phyloP scores from a whole-genome alignment of 2,329 filamentous ascomycete species.

The Colletotrichum sp. region DNA sequence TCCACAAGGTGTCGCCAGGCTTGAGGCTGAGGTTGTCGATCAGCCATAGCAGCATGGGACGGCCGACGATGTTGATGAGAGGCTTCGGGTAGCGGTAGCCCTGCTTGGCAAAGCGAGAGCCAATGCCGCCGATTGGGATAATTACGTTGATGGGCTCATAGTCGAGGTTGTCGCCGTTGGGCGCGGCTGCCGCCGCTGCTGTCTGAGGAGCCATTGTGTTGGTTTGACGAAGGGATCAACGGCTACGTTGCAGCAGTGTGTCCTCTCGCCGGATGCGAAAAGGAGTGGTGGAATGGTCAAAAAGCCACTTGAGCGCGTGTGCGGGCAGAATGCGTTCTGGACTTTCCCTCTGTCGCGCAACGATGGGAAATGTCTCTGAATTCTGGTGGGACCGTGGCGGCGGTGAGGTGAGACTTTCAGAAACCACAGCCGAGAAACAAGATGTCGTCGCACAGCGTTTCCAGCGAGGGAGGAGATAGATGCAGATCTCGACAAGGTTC shows the following conservation, averaged over 20 bases:
- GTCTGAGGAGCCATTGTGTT: slow-evolving; percentile 9
- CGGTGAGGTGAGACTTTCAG: slow-evolving; percentile 5
- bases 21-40: slow-evolving; percentile 30
- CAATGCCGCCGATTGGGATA: slow-evolving; percentile 35
- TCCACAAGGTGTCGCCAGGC: slow-evolving; percentile 30
- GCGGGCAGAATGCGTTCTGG: not conserved
- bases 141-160: slow-evolving; percentile 32
- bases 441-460: not conserved
- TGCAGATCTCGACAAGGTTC: not conserved
- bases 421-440: not conserved
- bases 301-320: not conserved
- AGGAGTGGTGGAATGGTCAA: not conserved
- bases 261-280: not conserved
- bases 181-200: not conserved
- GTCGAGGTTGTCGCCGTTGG: slow-evolving; percentile 14
- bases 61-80: slow-evolving; percentile 35
- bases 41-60: slow-evolving; percentile 34
- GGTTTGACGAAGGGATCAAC: not conserved
- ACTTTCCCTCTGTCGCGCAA: not conserved
- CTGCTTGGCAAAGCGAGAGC: slow-evolving; percentile 32
- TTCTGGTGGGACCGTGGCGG: not conserved
- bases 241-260: not conserved
- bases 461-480: not conserved
- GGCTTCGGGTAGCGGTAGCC: slow-evolving; percentile 35
- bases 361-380: not conserved